Evolutionary conservation across 2,329 filamentous ascomycete genomes (phyloP).

Genomic region (Alternaria rosae): DNA sequence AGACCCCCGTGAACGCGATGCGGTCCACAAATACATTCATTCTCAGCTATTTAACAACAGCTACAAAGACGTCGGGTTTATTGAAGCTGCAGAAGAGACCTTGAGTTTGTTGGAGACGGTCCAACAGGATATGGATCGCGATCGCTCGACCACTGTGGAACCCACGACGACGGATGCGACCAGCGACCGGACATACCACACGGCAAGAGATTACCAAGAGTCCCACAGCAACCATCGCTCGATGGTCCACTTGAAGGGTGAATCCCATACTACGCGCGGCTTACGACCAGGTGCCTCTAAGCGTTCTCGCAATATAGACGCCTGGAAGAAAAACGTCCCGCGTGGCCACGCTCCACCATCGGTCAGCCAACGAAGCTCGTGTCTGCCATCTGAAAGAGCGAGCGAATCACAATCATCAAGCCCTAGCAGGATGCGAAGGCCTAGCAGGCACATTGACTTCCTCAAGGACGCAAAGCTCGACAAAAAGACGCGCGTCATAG

Average conservation of each 20-base stretch:
- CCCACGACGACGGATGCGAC: not conserved
- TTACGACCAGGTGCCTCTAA: too few relatives aligned
- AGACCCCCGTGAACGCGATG: not conserved
- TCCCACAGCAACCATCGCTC: not conserved
- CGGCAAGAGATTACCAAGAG: not conserved
- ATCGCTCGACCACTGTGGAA: not conserved
- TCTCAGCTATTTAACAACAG: rapidly evolving
- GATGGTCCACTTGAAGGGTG: too few relatives aligned
- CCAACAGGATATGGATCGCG: not conserved
- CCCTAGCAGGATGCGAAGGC: not conserved
- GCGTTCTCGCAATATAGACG: not conserved
- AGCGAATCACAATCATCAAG: not conserved
- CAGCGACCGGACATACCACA: not conserved
- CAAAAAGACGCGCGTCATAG: not conserved
- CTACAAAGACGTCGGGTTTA: not conserved
- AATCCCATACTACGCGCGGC: too few relatives aligned
- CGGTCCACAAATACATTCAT: not conserved
- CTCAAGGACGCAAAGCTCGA: not conserved
- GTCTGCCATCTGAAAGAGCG: not conserved
- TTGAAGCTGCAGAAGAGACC: not conserved
- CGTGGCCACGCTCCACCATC: not conserved
- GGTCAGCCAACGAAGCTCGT: not conserved
- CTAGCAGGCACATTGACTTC: not conserved
- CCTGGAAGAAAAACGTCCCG: not conserved
- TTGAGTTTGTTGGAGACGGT: rapidly evolving